Evolutionary conservation across 2,329 filamentous ascomycete genomes (phyloP), one percentile per base, ranked within the genome.

Genomic region (Xylaria sp.): DNA sequence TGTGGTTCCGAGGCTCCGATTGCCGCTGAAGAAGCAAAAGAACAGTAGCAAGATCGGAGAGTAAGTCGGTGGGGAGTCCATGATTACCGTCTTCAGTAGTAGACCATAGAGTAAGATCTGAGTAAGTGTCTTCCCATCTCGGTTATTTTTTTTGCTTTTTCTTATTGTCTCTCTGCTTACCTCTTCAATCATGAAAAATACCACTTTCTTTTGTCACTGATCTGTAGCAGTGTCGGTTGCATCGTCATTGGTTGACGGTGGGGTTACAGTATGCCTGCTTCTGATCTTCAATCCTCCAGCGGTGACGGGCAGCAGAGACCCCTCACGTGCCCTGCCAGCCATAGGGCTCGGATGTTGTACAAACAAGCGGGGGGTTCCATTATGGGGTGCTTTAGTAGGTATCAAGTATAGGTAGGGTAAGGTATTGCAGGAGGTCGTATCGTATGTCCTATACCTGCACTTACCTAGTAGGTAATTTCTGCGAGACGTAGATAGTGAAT

Each of bases 271-370:
- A 23, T 20, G 32, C n/a, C n/a, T 20, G 51, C 15, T 55, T 34
- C 20, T 34, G 41, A 59, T 34, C 41, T 63, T 69, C 70, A 61
- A 56, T 66, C 63, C 54, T 66, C 63, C 54, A 28, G 58, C 63
- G 60, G 58, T 74, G 72, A 75, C 73, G 71, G 71, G 72, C 73
- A 76, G 72, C 72, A 60, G 60, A 61, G n/a, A 65, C 71, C 71
- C 73, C 73, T 76, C 74, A 76, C 74, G 74, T 76, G 74, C 51
- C 68, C 34, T 57, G 59, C 68, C 34, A 54, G 59, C 50, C 37
- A 37, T 56, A 41, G 54, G 65, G 39, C 50, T 61, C 66, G 68
- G 70, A 68, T 65, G 13, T 66, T 68, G 60, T 50, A 55, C 67
- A 65, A 69, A 63, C 18, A 61, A 65, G 60, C 52, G 62, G 61